Evolutionary conservation across 495 filamentous ascomycete species (phyloP), one percentile per base, ranked within the genome.

Genomic region (Hypoxylon rickii): DNA sequence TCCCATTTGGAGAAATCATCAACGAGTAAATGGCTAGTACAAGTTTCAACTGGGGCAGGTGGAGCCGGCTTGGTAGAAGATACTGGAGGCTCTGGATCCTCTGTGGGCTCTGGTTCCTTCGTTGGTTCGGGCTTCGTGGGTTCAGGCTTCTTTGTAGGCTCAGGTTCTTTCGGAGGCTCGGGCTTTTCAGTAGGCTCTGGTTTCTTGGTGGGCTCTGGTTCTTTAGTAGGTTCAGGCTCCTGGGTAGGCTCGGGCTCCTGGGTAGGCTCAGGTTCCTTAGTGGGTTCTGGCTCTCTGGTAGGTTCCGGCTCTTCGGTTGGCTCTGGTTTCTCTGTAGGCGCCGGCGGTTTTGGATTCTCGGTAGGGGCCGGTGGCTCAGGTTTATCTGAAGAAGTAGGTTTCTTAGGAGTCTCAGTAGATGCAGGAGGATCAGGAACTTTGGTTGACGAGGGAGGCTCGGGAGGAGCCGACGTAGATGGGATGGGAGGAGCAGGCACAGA

Each of bases 1-100:
- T 73, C 70, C 72, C 75, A 86, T 29, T 74, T 73, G 11, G 77
- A 64, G 63, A 82, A 86, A 67, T 86, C 70, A 61, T 86, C 83
- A 52, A 86, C 70, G n/a, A 81, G 32, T 7, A 85, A 65, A 53
- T 80, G 74, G 19, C 73, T 51, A 37, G 67, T 73, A 66, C 82
- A 85, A 18, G 73, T 73, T n/a, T 68, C 70, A 11, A 49, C 45
- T 8, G 64, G 60, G n/a, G 58, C 38, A 1, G 48, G 50, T 7
- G 29, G 24, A 1, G 31, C 32, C 1, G 44, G 44, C 44, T 4
- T 44, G 13, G 44, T 41, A 7, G 51, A 32, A 12, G 44, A 17
- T 1, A 15, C 29, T 22, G 42, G 24, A 10, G 24, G 24, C 24
- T 29, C 24, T 4, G 24, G 24, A 10, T 29, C 24, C 10, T 29